phyloP scores from a whole-genome alignment of 805 yeast species.

The Ascoidea rubescens region DNA sequence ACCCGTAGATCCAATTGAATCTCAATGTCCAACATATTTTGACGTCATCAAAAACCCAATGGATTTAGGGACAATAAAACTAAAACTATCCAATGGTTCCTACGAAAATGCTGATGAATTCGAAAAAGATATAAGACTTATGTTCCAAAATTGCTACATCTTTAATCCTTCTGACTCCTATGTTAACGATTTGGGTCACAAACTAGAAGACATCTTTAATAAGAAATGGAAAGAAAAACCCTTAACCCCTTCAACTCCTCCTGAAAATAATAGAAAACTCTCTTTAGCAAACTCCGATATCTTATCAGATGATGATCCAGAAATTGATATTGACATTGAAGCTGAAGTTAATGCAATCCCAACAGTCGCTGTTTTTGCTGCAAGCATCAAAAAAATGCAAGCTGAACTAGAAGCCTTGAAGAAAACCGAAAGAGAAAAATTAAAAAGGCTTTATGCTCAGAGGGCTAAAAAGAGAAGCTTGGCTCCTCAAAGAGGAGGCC shows the following conservation, averaged over 20 bases:
- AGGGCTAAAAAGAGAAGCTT: conserved; percentile 19
- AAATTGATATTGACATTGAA: conserved; percentile 43
- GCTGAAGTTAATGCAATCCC: conserved; percentile 67
- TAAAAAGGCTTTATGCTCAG: conserved; percentile 32
- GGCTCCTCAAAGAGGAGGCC: conserved; percentile 19
- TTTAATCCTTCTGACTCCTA: conserved; percentile 97
- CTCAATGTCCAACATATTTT: conserved; percentile 81
- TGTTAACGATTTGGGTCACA: conserved; percentile 90
- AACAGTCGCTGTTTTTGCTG: conserved; percentile 79
- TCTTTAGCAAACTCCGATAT: conserved; percentile 6
- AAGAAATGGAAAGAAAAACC: conserved; percentile 85
- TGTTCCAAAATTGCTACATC: conserved; percentile 77
- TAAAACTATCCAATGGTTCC: conserved; percentile 71
- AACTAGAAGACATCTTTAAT: conserved; percentile 74
- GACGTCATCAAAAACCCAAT: conserved; percentile 84
- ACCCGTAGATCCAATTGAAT: conserved; percentile 92
- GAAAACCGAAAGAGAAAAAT: conserved; percentile 55
- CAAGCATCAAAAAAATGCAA: conserved; percentile 75
- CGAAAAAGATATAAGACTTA: conserved; percentile 67
- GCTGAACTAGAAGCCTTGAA: conserved; percentile 73
- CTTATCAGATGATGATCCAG: conserved; percentile 28
- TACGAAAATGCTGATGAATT: conserved; percentile 84
- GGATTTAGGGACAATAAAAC: conserved; percentile 81
- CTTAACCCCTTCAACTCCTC: conserved; percentile 44
- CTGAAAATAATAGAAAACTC: conserved; percentile 15